Evolutionary conservation across 352 stramenopile species (phyloP).

Genomic region (Pythium angustatum): DNA sequence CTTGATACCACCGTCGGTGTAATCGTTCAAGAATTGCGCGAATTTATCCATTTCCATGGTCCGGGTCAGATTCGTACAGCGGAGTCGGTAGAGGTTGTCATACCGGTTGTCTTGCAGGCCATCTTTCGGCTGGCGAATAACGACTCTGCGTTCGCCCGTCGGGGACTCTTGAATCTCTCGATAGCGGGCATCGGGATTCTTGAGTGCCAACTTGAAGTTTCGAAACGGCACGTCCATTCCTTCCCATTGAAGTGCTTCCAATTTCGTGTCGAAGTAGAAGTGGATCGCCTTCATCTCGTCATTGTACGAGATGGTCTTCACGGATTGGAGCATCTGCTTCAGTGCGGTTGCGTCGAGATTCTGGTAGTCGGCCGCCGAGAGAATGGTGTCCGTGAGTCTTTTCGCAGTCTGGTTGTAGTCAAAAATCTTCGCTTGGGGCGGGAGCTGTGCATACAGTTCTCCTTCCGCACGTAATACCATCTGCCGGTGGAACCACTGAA

Average conservation of each 20-base stretch:
- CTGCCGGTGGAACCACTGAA: slow-evolving; percentile 6
- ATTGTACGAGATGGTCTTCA: slow-evolving; percentile 15
- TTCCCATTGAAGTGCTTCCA: slow-evolving; percentile 6
- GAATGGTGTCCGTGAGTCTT: neutral
- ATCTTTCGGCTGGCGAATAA: neutral
- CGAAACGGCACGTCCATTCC: slow-evolving; percentile 4
- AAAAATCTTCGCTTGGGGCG: slow-evolving; percentile 2
- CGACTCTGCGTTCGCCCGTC: neutral
- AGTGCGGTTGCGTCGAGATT: neutral
- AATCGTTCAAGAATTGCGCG: neutral
- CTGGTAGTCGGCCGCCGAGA: neutral
- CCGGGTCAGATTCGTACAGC: neutral
- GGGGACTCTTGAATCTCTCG: slow-evolving; percentile 1
- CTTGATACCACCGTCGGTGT: neutral
- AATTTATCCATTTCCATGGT: neutral
- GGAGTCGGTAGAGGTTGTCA: neutral
- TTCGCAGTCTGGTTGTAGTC: slow-evolving; percentile 13
- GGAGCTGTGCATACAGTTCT: slow-evolving; percentile 2
- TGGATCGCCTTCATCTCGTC: slow-evolving; percentile 9
- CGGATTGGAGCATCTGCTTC: neutral
- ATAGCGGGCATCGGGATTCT: slow-evolving; percentile 5
- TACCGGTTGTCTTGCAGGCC: slow-evolving; percentile 9
- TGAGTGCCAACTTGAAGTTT: neutral
- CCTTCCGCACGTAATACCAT: slow-evolving; percentile 7
- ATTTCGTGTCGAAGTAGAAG: slow-evolving; percentile 12